Percentiles rank a stretch among this genome's conserved stretches.
phyloP scores from a whole-genome alignment of 495 filamentous ascomycete species.

The Penicillium robsamsonii region DNA sequence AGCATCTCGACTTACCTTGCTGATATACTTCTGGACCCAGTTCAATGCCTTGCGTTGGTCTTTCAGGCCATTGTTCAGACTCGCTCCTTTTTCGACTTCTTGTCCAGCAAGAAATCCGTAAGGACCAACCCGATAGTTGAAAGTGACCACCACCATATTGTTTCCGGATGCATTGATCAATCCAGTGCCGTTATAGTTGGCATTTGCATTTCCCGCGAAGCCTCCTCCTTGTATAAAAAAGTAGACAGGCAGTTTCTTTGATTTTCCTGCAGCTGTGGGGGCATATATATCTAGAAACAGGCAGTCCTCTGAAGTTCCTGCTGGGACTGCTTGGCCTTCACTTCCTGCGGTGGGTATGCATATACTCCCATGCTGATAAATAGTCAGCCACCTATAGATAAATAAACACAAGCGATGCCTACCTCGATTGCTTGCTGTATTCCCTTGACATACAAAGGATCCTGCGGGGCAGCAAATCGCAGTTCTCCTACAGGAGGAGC shows the following conservation, averaged over 20 bases:
- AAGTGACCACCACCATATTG: slow-evolving; percentile 67
- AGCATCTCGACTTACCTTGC: slow-evolving; percentile 35
- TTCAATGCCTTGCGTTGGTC: slow-evolving; percentile 65
- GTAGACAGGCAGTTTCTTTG: slow-evolving; percentile 60
- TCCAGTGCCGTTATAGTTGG: slow-evolving; percentile 63
- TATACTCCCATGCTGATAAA: slow-evolving; percentile 42
- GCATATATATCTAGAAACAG: slow-evolving; percentile 74
- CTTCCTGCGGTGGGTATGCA: slow-evolving; percentile 50
- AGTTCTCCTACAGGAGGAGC: slow-evolving; percentile 56
- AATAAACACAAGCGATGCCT: slow-evolving; percentile 7
- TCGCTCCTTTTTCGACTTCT: slow-evolving; percentile 51
- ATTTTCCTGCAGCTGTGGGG: slow-evolving; percentile 49
- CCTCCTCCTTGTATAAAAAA: slow-evolving; percentile 78
- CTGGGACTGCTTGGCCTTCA: slow-evolving; percentile 27
- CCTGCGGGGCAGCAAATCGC: slow-evolving; percentile 58
- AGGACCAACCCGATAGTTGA: slow-evolving; percentile 77
- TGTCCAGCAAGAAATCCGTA: slow-evolving; percentile 70
- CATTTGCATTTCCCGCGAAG: slow-evolving; percentile 60
- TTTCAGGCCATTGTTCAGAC: slow-evolving; percentile 68
- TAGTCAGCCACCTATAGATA: slow-evolving; percentile 1
- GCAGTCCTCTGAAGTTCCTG: slow-evolving; percentile 63
- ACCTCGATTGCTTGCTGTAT: slow-evolving; percentile 48
- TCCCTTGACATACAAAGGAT: slow-evolving; percentile 42
- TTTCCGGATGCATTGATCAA: slow-evolving; percentile 58
- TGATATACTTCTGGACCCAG: slow-evolving; percentile 69